Conservation (phyloP, 495 filamentous ascomycete genomes). For the Aspergillus leporis region DNA sequence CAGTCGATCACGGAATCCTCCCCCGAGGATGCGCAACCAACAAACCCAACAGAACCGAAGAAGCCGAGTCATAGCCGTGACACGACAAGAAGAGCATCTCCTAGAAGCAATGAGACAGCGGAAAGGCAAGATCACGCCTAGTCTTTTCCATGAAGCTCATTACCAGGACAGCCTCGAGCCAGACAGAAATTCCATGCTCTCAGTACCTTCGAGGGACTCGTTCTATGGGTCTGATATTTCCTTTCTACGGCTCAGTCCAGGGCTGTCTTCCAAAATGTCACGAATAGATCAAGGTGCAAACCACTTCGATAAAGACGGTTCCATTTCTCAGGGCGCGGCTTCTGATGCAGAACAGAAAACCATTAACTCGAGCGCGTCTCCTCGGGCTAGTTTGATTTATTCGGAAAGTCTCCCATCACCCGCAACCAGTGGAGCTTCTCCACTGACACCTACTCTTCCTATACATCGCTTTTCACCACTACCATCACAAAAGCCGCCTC, state of each 20-base stretch:
- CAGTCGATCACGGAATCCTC: slow-evolving; percentile 6
- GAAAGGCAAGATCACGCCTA: slow-evolving; percentile 72
- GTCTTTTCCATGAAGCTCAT: slow-evolving; percentile 58
- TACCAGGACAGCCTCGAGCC: slow-evolving; percentile 21
- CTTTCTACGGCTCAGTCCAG: slow-evolving; percentile 46
- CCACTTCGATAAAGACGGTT: slow-evolving; percentile 31
- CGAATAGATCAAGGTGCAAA: slow-evolving; percentile 32
- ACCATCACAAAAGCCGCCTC: slow-evolving; percentile 41
- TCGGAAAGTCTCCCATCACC: slow-evolving; percentile 44
- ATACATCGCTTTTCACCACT: slow-evolving; percentile 47
- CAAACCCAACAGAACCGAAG: slow-evolving; percentile 42
- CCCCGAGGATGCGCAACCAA: slow-evolving; percentile 14
- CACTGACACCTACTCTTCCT: slow-evolving; percentile 46
- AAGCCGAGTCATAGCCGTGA: slow-evolving; percentile 80
- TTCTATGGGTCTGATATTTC: slow-evolving; percentile 43
- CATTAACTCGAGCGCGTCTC: slow-evolving; percentile 32
- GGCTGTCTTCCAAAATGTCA: slow-evolving; percentile 25
- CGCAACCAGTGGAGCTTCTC: slow-evolving; percentile 41
- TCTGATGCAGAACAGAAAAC: slow-evolving; percentile 43
- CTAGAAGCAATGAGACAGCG: slow-evolving; percentile 79
- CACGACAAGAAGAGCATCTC: slow-evolving; percentile 79
- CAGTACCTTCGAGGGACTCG: slow-evolving; percentile 38
- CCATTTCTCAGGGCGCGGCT: slow-evolving; percentile 29
- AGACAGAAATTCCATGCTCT: slow-evolving; percentile 34
- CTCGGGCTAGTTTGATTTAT: slow-evolving; percentile 36